Evolutionary conservation across 305 asterid genomes (phyloP).

Genomic region (Plantago coronopus): DNA sequence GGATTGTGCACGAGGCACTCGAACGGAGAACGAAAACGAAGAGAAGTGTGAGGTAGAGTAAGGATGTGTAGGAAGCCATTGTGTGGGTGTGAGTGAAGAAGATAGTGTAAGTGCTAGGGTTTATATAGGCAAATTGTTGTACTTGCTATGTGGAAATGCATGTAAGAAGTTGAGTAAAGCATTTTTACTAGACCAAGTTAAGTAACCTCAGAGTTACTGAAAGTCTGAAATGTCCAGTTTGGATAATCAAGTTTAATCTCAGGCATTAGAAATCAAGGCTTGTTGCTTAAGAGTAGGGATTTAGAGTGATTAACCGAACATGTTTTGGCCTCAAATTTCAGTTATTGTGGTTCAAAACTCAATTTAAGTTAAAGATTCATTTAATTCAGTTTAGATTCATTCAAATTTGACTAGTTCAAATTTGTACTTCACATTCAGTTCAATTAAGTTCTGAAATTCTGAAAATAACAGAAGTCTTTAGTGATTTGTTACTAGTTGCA

Average conservation of each 20-base stretch:
- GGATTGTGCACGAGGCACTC: not conserved
- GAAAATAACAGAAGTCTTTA: no score
- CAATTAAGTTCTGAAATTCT: no score
- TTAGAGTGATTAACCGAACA: not conserved
- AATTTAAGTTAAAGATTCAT: no score
- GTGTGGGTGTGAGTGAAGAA: not conserved
- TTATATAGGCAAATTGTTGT: not conserved
- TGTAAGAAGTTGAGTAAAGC: not conserved
- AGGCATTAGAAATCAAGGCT: not conserved
- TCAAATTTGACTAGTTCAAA: no score
- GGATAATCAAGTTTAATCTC: not conserved
- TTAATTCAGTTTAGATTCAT: no score
- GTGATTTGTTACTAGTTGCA: no score
- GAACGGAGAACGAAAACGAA: not conserved
- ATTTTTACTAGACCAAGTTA: not conserved
- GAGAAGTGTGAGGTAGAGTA: not conserved
- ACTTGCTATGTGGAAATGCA: constrained; percentile 1
- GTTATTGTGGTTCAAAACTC: not conserved
- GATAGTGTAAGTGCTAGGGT: not conserved
- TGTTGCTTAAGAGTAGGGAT: not conserved
- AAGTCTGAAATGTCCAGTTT: not conserved
- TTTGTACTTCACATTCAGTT: no score
- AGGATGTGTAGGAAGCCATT: not conserved
- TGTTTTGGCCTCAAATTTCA: not conserved
- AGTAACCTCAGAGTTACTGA: not conserved